Evolutionary conservation across 176 grass and related monocot species (phyloP), one percentile per base, ranked within the genome.

Genomic region (Guadua angustifolia): DNA sequence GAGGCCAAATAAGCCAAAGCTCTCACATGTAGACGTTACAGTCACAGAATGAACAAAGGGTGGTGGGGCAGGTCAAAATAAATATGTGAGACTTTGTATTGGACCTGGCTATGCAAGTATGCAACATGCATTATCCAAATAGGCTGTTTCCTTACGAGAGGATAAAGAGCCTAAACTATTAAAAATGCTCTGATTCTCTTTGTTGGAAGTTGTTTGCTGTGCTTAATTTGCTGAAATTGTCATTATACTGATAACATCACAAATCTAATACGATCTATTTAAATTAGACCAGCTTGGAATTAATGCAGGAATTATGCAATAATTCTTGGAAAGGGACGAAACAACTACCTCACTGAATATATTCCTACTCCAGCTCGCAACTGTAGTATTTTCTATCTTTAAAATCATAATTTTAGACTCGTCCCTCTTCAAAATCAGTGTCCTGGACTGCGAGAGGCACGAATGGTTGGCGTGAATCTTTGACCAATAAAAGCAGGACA

Each of bases 1-100:
- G 29, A 29, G 29, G 29, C 29, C 29, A 29, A 29, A 29, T 29
- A 29, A 29, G 29, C 29, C 29, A 29, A 29, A 29, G 29, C 29
- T 29, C 1, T 29, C 81, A 75, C 59, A 66, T 83, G 70, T 73
- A 51, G 32, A 52, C 43, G 36, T 63, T 66, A 13, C 77, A 45
- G 55, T 71, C 51, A 18, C 43, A 18, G 42, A 18, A 50, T 18
- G 44, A 42, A 4, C 8, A 17, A 13, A 36, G 44, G 33, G 32
- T 24, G 29, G 71, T 29, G 32, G 82, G 71, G 50, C 57, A 40
- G 7, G 59, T 40, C 58, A 13, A 75, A 42, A 75, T 75, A 43
- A 42, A 84, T 75, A 21, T 75, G 82, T 42, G 43, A 9, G n/a
- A n/a, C n/a, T n/a, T n/a, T n/a, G n/a, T n/a, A n/a, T n/a, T n/a